Conservation (phyloP, 139 green algal species). For the Desmodesmus armatus region DNA sequence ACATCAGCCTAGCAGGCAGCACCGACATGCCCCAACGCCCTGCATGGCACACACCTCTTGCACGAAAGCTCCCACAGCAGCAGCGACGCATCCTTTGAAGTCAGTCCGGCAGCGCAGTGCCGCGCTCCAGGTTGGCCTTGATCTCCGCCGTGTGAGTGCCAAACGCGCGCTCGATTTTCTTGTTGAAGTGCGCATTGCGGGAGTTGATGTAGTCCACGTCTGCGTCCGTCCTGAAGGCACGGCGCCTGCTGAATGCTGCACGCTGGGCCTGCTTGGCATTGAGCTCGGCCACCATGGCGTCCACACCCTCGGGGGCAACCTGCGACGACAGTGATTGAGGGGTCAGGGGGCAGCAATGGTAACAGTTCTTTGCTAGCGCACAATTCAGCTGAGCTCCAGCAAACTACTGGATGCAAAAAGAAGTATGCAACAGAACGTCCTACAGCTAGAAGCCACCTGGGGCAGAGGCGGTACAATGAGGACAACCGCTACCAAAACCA, state of each 20-base stretch:
- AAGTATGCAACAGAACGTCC: too few species aligned
- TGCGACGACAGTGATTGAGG: not conserved
- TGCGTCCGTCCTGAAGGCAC: slow-evolving; percentile 73
- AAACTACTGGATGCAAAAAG: not conserved
- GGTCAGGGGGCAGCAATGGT: too few species aligned
- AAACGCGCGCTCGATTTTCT: slow-evolving; percentile 95
- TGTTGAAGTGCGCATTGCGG: slow-evolving; percentile 97
- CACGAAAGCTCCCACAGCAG: slow-evolving; percentile 41
- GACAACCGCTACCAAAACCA: too few species aligned
- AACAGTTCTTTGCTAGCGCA: not conserved
- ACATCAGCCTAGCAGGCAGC: too few species aligned
- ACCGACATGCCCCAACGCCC: not conserved
- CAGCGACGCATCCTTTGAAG: not conserved
- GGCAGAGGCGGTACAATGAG: not conserved
- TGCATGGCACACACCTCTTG: not conserved
- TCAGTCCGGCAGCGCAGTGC: slow-evolving; percentile 95
- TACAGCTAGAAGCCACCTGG: not conserved
- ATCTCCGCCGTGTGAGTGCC: slow-evolving; percentile 84
- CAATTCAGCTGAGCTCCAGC: not conserved
- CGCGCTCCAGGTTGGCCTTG: slow-evolving; percentile 97
- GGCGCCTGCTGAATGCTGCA: slow-evolving; percentile 78
- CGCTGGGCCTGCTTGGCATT: slow-evolving; percentile 61
- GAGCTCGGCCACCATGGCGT: slow-evolving; percentile 95
- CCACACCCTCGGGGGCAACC: slow-evolving; percentile 80
- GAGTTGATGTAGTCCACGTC: slow-evolving; percentile 98